Evolutionary conservation across 805 yeast species (phyloP).

Genomic region (Wickerhamomyces pijperi): DNA sequence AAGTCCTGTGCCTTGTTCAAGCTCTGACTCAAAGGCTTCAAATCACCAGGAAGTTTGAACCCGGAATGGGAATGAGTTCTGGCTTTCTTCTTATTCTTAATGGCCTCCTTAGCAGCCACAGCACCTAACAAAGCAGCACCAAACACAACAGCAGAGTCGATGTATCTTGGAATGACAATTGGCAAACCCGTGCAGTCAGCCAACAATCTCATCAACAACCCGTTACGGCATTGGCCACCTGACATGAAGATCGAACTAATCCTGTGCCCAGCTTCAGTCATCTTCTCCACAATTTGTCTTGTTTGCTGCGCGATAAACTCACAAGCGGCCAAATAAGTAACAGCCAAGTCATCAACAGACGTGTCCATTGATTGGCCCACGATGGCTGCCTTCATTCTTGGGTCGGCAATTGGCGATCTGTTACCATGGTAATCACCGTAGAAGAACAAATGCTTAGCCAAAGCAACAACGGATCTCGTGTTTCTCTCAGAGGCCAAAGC

Average conservation of each 20-base stretch:
- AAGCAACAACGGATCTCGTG: constrained; percentile 62
- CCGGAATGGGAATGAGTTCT: constrained; percentile 18
- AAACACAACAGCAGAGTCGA: constrained; percentile 94
- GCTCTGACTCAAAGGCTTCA: constrained; percentile 14
- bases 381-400: constrained; percentile 82
- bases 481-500: constrained; percentile 43
- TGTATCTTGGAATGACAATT: constrained; percentile 84
- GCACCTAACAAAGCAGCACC: constrained; percentile 95
- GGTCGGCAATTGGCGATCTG: constrained; percentile 95
- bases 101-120: constrained; percentile 68
- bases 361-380: constrained; percentile 90
- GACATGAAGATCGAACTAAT: constrained; percentile 74
- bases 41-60: constrained; percentile 18
- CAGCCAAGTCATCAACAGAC: constrained; percentile 73
- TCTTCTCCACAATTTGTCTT: constrained; percentile 81
- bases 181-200: constrained; percentile 93
- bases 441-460: constrained; percentile 79
- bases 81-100: constrained; percentile 14
- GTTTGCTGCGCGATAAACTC: constrained; percentile 98
- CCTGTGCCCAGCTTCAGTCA: constrained; percentile 71
- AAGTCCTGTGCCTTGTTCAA: constrained; percentile 11
- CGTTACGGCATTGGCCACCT: constrained; percentile 96
- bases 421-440: constrained; percentile 97
- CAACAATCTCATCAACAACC: constrained; percentile 74
- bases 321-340: constrained; percentile 84